Base-by-base conservation (phyloP, 345 rosid genomes). In the Eutrema yunnanense region DNA sequence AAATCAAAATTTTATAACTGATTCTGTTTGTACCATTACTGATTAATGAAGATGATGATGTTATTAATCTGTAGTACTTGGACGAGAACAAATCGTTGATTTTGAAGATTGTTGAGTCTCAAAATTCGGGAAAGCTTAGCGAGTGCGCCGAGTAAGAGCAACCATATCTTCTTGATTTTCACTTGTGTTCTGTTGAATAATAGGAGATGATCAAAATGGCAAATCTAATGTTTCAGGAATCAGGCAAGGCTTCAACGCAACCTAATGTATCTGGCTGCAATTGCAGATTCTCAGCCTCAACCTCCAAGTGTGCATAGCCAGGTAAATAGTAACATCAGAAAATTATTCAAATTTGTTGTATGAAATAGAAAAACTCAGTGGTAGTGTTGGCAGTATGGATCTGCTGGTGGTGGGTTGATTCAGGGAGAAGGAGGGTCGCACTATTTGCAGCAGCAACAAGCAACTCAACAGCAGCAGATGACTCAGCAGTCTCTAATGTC, bases 51-150 rank as follows among this genome's bases (percentile, higher is more conserved):
- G 36, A 14, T 56, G 37, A 37, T 69, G 51, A 34, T 68, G 16
- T 22, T 58, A 47, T 71, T 52, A 74, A 55, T 52, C 19, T 85
- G 83, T 88, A 96, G 99, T 96, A 90, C 83, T 84, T 96, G 66
- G 99, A 96, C 63, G 99, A 96, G 85, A 96, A 96, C 92, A 96
- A 96, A 84, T 96, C 99, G 0, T 82, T 96, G 94, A 96, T 96
- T 82, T 81, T 96, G 87, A 96, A 96, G 94, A 96, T 96, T 12
- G 99, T 96, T 47, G 99, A 96, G 83, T 90, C 97, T 85, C 99
- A 96, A 83, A 96, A 85, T 81, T 86, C 96, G 0, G 99, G 99
- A 72, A 92, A 96, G 77, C 81, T 92, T 64, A 84, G 82, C 52
- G 99, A 96, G 62, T 96, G 99, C 65, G 98, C 98, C 6, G 99